Conservation (phyloP, 495 filamentous ascomycete species). For the Lepidopterella palustris region DNA sequence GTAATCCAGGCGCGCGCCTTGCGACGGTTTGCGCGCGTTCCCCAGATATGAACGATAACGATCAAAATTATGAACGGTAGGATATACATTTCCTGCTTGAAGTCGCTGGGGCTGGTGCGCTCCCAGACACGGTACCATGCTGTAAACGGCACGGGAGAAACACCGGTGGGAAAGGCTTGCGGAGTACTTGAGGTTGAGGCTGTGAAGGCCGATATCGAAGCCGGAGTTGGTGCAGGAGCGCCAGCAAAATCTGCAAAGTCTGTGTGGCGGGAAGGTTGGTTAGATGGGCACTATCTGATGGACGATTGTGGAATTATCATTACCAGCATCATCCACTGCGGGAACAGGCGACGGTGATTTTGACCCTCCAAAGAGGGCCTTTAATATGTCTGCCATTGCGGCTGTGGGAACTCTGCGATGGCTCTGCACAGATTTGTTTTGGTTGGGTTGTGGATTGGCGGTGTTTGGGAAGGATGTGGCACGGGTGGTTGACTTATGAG, state of each 20-base stretch:
- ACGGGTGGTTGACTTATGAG: not conserved
- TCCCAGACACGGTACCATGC: conserved; percentile 98
- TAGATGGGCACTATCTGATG: conserved; percentile 2
- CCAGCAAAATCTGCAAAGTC: conserved; percentile 48
- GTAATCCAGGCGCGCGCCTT: conserved; percentile 76
- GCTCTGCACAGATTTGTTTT: not conserved
- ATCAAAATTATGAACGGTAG: conserved; percentile 65
- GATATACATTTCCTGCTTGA: conserved; percentile 80
- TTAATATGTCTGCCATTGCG: conserved; percentile 35
- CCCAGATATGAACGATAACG: conserved; percentile 74
- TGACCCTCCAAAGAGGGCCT: conserved; percentile 33
- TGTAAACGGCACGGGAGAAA: conserved; percentile 56
- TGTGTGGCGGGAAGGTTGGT: conserved; percentile 17
- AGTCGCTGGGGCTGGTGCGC: conserved; percentile 71
- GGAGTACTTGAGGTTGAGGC: conserved; percentile 43
- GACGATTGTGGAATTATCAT: not conserved
- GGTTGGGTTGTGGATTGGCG: not conserved
- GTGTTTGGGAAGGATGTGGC: not conserved
- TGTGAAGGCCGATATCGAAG: conserved; percentile 38
- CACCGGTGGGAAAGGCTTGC: conserved; percentile 39
- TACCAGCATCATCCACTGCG: conserved; percentile 29
- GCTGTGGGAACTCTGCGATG: not conserved
- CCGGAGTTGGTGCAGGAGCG: conserved; percentile 35
- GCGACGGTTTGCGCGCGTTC: conserved; percentile 67
- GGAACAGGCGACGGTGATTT: conserved; percentile 25